Conservation (phyloP, 306 rosid species). For the Corylus heterophylla region DNA sequence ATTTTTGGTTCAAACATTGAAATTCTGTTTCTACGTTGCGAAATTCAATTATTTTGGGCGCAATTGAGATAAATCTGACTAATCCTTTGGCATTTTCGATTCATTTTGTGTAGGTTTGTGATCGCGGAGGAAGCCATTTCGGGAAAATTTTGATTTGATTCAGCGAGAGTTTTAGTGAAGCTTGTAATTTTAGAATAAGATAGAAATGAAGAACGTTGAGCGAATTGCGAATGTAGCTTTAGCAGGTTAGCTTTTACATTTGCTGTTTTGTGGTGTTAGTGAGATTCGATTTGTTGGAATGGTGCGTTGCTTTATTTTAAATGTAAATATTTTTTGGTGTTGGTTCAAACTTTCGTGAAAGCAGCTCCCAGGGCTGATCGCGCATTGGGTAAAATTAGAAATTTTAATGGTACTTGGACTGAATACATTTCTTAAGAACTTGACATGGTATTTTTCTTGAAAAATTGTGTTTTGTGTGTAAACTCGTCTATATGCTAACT, state of each 20-base stretch:
- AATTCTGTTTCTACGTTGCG: not conserved
- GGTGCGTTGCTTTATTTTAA: not conserved
- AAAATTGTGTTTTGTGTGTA: not conserved
- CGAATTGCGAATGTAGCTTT: conserved; percentile 86
- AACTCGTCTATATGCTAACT: not conserved
- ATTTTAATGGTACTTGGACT: not conserved
- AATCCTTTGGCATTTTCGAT: not conserved
- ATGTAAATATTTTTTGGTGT: not conserved
- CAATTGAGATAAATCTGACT: not conserved
- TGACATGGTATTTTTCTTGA: not conserved
- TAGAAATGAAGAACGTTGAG: conserved; percentile 72
- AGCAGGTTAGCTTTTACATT: conserved; percentile 56
- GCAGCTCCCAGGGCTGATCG: not conserved
- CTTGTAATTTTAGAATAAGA: conserved; percentile 13
- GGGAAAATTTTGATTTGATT: conserved; percentile 25
- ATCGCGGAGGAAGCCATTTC: conserved; percentile 51
- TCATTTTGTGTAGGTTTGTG: conserved; percentile 30
- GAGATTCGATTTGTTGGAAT: not conserved
- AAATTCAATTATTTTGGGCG: not conserved
- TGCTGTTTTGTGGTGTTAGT: not conserved
- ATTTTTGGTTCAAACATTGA: not conserved
- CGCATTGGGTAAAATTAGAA: not conserved
- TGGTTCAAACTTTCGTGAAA: not conserved
- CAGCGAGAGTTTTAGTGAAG: conserved; percentile 37
- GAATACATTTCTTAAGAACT: not conserved